A percentile compares a stretch with the other conserved stretches of the same genome.
Conservation (phyloP, 2,329 filamentous ascomycete genomes). For the Trichoderma citrinoviride region DNA sequence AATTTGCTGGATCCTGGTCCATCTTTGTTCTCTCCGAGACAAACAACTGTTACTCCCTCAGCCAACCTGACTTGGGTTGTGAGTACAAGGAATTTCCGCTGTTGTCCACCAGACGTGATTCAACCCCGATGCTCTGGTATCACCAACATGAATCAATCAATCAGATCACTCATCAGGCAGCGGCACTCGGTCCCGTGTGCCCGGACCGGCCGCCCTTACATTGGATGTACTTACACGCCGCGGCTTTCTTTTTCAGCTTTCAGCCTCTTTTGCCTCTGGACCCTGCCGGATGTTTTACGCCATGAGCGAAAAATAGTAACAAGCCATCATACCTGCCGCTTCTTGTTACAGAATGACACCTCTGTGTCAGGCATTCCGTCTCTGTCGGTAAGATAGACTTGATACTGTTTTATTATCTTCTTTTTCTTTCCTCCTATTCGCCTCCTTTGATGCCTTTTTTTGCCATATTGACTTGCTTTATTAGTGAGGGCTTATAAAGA, state of each 20-base stretch:
- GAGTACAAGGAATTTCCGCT: too few relatives aligned
- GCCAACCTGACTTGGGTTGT: too few relatives aligned
- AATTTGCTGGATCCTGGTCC: too few relatives aligned
- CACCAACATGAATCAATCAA: neutral
- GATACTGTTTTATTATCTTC: neutral
- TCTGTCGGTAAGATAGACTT: neutral
- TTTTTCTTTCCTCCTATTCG: neutral
- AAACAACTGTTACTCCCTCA: too few relatives aligned
- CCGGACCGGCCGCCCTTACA: neutral
- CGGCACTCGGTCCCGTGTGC: neutral
- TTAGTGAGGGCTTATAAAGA: too few relatives aligned
- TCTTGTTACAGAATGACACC: neutral
- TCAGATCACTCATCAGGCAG: too few relatives aligned
- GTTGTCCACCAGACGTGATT: neutral
- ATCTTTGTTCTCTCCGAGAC: too few relatives aligned
- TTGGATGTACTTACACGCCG: neutral
- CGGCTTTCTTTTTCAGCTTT: constrained; percentile 1
- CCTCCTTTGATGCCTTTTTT: too few relatives aligned
- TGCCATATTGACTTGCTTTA: too few relatives aligned
- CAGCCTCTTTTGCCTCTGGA: neutral
- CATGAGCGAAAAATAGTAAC: neutral
- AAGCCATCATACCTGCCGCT: constrained; percentile 2
- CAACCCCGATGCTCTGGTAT: neutral
- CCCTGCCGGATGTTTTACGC: neutral
- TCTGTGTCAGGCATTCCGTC: neutral